A percentile compares a stretch with the other conserved stretches of the same genome.
Conservation (phyloP, 2,329 filamentous ascomycete genomes). For the Fusarium guadeloupense region DNA sequence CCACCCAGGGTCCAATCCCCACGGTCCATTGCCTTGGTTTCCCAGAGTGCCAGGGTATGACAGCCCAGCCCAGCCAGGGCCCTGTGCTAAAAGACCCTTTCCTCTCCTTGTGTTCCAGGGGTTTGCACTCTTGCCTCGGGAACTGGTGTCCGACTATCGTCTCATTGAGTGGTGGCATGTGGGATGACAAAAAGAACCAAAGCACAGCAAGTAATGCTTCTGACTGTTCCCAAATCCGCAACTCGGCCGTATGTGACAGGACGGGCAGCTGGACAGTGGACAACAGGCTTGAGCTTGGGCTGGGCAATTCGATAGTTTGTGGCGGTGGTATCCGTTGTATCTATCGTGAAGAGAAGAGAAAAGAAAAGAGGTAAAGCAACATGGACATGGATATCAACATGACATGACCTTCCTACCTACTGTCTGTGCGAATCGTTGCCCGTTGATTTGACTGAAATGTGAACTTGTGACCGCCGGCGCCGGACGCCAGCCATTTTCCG, state of each 20-base stretch:
- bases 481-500: constrained; percentile 32
- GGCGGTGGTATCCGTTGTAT: constrained; percentile 30
- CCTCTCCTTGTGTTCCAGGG: constrained; percentile 35
- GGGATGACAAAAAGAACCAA: constrained; percentile 6
- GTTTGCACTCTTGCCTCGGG: constrained; percentile 27
- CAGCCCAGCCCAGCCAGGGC: constrained; percentile 1
- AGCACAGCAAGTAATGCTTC: too few species aligned
- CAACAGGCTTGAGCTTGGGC: constrained; percentile 15
- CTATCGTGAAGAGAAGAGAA: too few species aligned
- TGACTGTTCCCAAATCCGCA: background rate
- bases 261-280: constrained; percentile 21
- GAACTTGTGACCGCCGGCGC: constrained; percentile 40
- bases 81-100: constrained; percentile 17
- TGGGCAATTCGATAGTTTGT: constrained; percentile 25
- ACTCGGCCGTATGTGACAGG: constrained; percentile 3
- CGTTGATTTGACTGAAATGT: constrained; percentile 35
- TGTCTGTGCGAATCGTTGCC: constrained; percentile 8
- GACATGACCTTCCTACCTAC: background rate
- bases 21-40: background rate
- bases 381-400: constrained; percentile 15
- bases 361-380: constrained; percentile 9
- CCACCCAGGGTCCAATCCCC: constrained; percentile 22
- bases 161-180: constrained; percentile 19
- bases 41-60: constrained; percentile 25
- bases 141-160: constrained; percentile 24